Evolutionary conservation across 768 basidiomycete species (phyloP).

Genomic region (Auricularia heimuer): DNA sequence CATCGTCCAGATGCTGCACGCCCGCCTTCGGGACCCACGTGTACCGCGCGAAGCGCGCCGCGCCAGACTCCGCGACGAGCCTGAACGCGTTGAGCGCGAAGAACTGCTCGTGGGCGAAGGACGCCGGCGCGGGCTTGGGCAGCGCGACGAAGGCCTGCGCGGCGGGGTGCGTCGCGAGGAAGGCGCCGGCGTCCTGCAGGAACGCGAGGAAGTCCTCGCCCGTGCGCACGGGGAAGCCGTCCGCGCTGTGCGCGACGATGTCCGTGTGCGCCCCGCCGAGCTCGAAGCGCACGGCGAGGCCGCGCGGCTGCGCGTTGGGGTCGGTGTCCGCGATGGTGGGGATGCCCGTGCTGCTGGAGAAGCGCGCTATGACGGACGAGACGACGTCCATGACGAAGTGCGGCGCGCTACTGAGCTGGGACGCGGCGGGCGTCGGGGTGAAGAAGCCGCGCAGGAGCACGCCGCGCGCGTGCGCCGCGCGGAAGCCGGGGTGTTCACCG

Average conservation of each 20-base stretch:
- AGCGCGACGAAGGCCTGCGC: conserved; percentile 8
- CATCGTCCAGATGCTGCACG: conserved; percentile 1
- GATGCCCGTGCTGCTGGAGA: conserved; percentile 12
- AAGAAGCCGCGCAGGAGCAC: conserved; percentile 9
- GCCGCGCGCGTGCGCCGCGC: conserved; percentile 12
- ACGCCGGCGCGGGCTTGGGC: conserved; percentile 12
- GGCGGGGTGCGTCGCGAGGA: conserved; percentile 8
- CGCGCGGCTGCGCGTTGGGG: conserved; percentile 13
- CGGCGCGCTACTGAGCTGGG: conserved; percentile 8
- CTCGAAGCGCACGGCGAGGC: conserved; percentile 12
- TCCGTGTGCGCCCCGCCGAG: conserved; percentile 12
- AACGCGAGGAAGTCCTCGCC: conserved; percentile 12
- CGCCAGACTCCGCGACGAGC: conserved; percentile 7
- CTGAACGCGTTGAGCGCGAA: conserved; percentile 12
- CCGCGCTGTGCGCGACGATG: conserved; percentile 13
- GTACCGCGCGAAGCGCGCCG: conserved; percentile 10
- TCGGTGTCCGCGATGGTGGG: conserved; percentile 13
- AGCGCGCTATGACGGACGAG: conserved; percentile 9
- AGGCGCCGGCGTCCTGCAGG: background rate
- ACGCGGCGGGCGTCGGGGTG: conserved; percentile 9
- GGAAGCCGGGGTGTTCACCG: background rate
- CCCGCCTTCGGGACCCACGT: conserved; percentile 4
- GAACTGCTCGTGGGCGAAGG: conserved; percentile 9
- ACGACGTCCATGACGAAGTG: conserved; percentile 8
- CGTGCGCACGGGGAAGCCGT: conserved; percentile 11